Base-by-base conservation (phyloP, 306 rosid genomes). In the Begonia peltatifolia region DNA sequence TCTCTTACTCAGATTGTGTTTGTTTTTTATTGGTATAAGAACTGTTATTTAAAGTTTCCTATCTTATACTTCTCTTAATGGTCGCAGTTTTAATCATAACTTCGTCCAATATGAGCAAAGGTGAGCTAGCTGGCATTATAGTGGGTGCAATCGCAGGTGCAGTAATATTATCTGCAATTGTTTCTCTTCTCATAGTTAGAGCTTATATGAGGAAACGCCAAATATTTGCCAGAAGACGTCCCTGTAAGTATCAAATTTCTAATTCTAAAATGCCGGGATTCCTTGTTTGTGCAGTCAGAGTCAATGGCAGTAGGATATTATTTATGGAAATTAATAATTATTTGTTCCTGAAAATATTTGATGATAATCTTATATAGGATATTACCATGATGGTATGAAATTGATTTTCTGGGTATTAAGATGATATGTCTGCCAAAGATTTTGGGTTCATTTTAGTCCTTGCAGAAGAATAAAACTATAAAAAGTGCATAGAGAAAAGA, bases 101-200 rank as follows among this genome's bases (percentile, higher is more conserved):
- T 14, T 14, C 66, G 55, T 75, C 83, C 30, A 67, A 67, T 55
- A 51, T 92, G 66, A 67, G 94, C 69, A 77, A 60, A 4, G 87
- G 89, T 6, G 84, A 92, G 9, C 52, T 87, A 68, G 84, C 56
- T 50, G 94, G 96, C 58, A 63, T 81, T 59, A 41, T 87, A 71
- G 13, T 92, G 49, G 99, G 94, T 64, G 58, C 81, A 47, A 52
- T 92, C 66, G 96, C 84, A 6, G 71, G 68, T 61, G 94, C 93
- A 10, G 73, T 72, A 60, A 59, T 63, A 6, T 54, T 87, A 68
- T 79, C 96, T 52, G 83, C 81, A 35, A 23, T 83, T 60, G 77
- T 79, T 64, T 71, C 75, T 59, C 71, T 92, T 61, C 69, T 87
- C 55, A 74, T 83, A 61, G 5, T 81, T 54, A 79, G 93, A 72